Base-by-base conservation (phyloP, 495 filamentous ascomycete species). In the Daldinia childiae region DNA sequence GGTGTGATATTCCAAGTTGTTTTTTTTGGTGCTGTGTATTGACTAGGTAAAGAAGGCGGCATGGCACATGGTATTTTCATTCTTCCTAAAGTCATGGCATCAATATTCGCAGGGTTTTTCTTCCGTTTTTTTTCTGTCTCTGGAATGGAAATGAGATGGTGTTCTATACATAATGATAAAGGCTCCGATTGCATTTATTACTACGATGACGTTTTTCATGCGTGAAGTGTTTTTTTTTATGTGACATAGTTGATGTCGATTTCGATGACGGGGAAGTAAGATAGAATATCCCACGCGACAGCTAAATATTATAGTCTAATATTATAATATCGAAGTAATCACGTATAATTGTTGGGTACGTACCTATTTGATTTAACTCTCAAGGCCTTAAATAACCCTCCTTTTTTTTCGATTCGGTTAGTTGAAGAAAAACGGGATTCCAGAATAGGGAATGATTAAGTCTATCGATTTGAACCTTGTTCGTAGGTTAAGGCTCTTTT, bases 31-130 rank as follows among this genome's bases (percentile, higher is more conserved):
- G 56, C 38, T 76, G 59, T 65, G 71, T 76, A 73, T 70, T 62
- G 61, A 64, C 59, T 58, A 36, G 34, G 34, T 36, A 41, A 58
- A 61, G 48, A 62, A 50, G 61, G 63, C 54, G 71, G 71, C 68
- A 69, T 78, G 71, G 71, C 66, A 74, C 41, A 72, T 58, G 69
- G 64, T 65, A 67, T 73, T 63, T 62, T 68, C 55, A 51, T 74
- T 74, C 60, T 52, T 68, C 52, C 52, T 73, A 34, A 73, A 76
- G 60, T 74, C 71, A 66, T 43, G 68, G 66, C 66, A 78, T 78
- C 72, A 71, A 74, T 76, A 72, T 62, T 34, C 62, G 51, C 68
- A 58, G 60, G 68, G 64, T 62, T 65, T 73, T 62, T 60, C 54
- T 26, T 66, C 60, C 58, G 59, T 56, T 55, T 68, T 29, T 26